Evolutionary conservation across 2,329 filamentous ascomycete genomes (phyloP), one percentile per base, ranked within the genome.

Genomic region (Sporothrix brunneoviolacea): DNA sequence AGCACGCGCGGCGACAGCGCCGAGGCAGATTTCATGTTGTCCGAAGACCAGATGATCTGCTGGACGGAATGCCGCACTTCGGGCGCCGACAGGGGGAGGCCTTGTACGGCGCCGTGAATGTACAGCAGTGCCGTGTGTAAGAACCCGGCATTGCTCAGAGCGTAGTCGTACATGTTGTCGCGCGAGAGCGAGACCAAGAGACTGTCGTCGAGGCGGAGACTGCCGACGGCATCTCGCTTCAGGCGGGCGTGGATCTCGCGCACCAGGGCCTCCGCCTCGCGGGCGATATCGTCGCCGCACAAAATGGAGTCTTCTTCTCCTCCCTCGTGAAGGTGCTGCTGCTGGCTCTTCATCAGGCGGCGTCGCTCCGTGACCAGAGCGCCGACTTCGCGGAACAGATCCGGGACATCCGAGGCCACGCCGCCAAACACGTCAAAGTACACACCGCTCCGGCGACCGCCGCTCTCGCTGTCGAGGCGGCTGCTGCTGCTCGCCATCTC

Each of bases 381-480:
- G 3, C 53, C 53, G 12, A 54, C 53, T 12, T 54, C 49, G 1
- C 53, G 41, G 12, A 54, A 50, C 9, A 54, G 46, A n/a, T 54
- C 53, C 1, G 53, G 53, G 6, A 54, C 36, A 15, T 54, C 53
- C 13, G 53, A 54, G 4, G 50, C 53, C 9, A 54, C 46, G 19
- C 53, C 53, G 15, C 53, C 53, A 54, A 52, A 54, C 9, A 54
- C 43, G 33, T 54, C 53, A 37, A 54, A 54, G 18, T 50, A 45
- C 10, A 54, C 50, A 8, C 28, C 33, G 43, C 36, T 40, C 4
- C 33, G 30, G 3, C 39, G 43, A n/a, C 27, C n/a, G 10, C 24
- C n/a, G n/a, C n/a, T n/a, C n/a, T n/a, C n/a, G n/a, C n/a, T n/a
- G n/a, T n/a, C n/a, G n/a, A n/a, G n/a, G n/a, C n/a, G n/a, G n/a